Base-by-base conservation (phyloP, 164 flowering plant genomes). In the Nelumbo lutea region DNA sequence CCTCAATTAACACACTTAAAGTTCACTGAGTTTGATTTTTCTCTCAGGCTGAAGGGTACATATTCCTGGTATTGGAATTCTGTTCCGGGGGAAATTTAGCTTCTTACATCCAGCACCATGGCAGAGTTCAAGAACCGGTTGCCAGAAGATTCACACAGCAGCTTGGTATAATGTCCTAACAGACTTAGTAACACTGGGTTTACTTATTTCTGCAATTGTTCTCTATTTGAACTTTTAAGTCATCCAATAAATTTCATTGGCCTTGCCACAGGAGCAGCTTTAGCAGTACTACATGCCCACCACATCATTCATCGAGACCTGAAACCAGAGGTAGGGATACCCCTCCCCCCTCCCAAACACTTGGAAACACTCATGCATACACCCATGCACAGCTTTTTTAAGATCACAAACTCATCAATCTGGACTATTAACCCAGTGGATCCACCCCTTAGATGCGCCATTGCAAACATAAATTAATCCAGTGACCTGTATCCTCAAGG, bases 71-170 rank as follows among this genome's bases (percentile, higher is more conserved):
- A 57, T 64, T 84, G 73, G 95, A 89, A 74, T 86, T 82, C 68
- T 89, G 91, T 72, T 74, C 79, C 67, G 90, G 89, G 27, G 91
- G 91, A 15, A 69, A 79, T 74, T 76, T 89, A n/a, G 78, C 87
- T 41, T 79, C 87, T 64, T 86, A 77, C 77, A 80, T 89, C 68
- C 79, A 67, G 67, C 74, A 15, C 9, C 79, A 79, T 78, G 95
- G 91, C 46, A 83, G 82, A 68, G 88, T 89, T 65, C 69, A 69
- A 66, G 90, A 85, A 72, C 60, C 68, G 42, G 74, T 68, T 59
- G 91, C 85, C 47, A 82, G 78, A 78, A 79, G 69, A 67, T 84
- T 89, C 55, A 68, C 80, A 77, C 83, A 74, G 78, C 95, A 89
- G 67, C 81, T 89, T 52, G 91, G 91, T 87, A 84, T 70, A 5